phyloP scores from a whole-genome alignment of 176 grass and related monocot genomes.

The Oryza coarctata region DNA sequence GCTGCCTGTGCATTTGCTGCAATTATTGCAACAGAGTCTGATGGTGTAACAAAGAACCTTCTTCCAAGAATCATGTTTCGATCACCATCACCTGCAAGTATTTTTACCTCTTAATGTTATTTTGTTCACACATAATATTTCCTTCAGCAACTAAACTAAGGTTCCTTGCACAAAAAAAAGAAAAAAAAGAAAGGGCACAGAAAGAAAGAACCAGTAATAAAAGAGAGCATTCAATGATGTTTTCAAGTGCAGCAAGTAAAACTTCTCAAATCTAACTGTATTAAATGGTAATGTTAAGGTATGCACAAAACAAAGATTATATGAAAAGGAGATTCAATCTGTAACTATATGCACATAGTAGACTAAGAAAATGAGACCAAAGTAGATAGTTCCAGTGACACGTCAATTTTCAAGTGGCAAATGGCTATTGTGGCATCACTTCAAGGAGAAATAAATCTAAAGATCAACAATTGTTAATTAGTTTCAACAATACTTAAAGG shows the following conservation, averaged over 20 bases:
- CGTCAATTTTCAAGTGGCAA: neutral
- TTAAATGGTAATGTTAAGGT: neutral
- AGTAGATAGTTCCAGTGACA: neutral
- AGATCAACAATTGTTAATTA: neutral
- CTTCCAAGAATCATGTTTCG: slow-evolving; percentile 94
- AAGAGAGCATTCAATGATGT: slow-evolving; percentile 21
- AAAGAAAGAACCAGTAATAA: slow-evolving; percentile 12
- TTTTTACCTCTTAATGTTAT: slow-evolving; percentile 1
- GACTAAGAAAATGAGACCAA: slow-evolving; percentile 1
- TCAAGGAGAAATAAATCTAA: neutral
- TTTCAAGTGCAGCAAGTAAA: neutral
- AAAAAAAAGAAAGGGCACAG: neutral
- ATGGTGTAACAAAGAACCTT: slow-evolving; percentile 89
- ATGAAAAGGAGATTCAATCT: neutral
- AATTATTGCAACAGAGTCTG: slow-evolving; percentile 96
- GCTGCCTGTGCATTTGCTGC: slow-evolving; percentile 76
- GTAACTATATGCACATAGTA: neutral
- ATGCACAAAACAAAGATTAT: slow-evolving; percentile 1
- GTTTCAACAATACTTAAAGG: neutral
- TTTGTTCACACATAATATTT: neutral
- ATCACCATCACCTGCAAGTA: slow-evolving; percentile 75
- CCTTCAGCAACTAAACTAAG: neutral
- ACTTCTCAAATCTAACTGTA: neutral
- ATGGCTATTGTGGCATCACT: neutral
- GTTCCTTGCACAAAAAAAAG: neutral